phyloP scores from a whole-genome alignment of 164 flowering plant species.

The Vitis vinifera region DNA sequence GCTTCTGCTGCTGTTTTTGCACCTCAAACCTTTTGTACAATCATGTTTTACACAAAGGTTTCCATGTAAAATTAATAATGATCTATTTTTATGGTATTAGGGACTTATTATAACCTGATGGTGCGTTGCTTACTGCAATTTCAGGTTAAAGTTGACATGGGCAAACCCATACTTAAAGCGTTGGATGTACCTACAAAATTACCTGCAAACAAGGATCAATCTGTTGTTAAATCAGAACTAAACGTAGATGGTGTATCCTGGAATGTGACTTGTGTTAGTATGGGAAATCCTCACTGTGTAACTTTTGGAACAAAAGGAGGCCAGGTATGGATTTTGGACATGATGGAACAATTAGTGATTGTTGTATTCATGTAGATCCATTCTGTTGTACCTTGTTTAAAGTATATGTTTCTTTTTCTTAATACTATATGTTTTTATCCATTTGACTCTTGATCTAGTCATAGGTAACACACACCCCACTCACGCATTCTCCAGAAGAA shows the following conservation, averaged over 20 bases:
- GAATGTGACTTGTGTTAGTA: constrained; percentile 97
- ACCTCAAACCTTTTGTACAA: neutral
- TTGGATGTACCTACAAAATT: constrained; percentile 77
- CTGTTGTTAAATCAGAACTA: constrained; percentile 67
- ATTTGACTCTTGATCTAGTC: no score
- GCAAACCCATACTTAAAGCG: constrained; percentile 79
- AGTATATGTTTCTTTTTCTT: neutral
- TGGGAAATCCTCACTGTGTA: constrained; percentile 99
- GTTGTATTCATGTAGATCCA: neutral
- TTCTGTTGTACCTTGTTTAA: neutral
- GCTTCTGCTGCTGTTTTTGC: neutral
- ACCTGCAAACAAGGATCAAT: constrained; percentile 51
- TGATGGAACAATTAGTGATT: neutral
- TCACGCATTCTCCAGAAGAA: no score
- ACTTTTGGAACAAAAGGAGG: constrained; percentile 60
- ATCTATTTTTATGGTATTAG: neutral
- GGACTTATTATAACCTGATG: neutral
- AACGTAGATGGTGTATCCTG: constrained; percentile 71
- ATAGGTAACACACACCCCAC: no score
- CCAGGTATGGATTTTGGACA: constrained; percentile 43
- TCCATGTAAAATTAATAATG: neutral
- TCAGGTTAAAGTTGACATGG: constrained; percentile 98
- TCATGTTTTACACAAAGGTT: neutral
- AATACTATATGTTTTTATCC: no score
- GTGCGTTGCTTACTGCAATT: constrained; percentile 1